Evolutionary conservation across 495 filamentous ascomycete genomes (phyloP).

Genomic region (Pyrenopolyporus hunteri): DNA sequence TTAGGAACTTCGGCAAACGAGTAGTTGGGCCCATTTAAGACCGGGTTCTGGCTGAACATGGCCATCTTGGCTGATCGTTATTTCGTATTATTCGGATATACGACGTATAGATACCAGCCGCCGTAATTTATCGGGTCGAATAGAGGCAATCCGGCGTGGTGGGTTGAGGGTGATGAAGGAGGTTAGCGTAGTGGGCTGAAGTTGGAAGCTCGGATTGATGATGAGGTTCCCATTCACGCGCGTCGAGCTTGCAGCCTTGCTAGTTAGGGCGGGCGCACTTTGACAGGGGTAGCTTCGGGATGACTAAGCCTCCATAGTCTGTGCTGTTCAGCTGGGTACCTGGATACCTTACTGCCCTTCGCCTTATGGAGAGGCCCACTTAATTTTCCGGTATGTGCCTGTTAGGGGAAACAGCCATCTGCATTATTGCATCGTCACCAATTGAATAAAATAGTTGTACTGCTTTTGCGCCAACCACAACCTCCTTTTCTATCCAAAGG

Average conservation of each 20-base stretch:
- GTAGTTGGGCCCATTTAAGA: conserved; percentile 66
- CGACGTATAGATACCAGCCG: background rate
- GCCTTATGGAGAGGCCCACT: background rate
- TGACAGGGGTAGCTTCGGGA: conserved; percentile 39
- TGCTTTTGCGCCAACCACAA: conserved; percentile 17
- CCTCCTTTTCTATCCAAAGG: background rate
- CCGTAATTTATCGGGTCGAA: background rate
- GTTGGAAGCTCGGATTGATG: conserved; percentile 31
- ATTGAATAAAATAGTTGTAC: conserved; percentile 31
- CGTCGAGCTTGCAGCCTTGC: conserved; percentile 60
- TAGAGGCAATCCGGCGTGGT: conserved; percentile 2
- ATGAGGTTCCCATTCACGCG: conserved; percentile 39
- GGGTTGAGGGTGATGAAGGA: conserved; percentile 27
- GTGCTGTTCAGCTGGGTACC: no score
- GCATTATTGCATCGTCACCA: conserved; percentile 21
- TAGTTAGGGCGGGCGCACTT: background rate
- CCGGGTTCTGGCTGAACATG: conserved; percentile 68
- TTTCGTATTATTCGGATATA: background rate
- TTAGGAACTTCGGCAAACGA: conserved; percentile 60
- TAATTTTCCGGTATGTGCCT: conserved; percentile 9
- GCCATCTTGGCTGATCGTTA: conserved; percentile 50
- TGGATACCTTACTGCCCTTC: background rate
- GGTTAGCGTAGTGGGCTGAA: conserved; percentile 14
- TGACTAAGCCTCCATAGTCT: conserved; percentile 27
- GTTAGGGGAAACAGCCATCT: conserved; percentile 14